Conservation (phyloP, 495 filamentous ascomycete genomes). For the Penicillium samsonianum region DNA sequence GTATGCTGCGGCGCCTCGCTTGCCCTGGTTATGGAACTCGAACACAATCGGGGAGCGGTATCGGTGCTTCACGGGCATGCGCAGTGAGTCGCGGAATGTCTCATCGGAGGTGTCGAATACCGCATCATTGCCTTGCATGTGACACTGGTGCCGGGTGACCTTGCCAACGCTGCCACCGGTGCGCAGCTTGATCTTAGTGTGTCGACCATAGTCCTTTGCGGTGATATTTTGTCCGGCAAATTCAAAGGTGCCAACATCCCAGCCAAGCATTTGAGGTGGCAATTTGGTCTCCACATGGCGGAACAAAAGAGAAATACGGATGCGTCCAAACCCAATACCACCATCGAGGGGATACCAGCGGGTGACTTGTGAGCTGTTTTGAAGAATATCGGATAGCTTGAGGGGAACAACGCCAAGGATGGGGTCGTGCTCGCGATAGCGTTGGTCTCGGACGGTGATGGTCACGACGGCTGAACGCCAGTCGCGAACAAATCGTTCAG, state of each 20-base stretch:
- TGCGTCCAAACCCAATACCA: constrained; percentile 77
- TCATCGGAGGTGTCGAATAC: constrained; percentile 67
- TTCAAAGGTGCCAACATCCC: constrained; percentile 92
- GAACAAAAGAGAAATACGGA: constrained; percentile 88
- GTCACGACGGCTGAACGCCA: constrained; percentile 88
- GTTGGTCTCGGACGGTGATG: constrained; percentile 80
- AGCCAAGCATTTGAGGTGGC: constrained; percentile 79
- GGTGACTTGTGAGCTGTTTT: constrained; percentile 79
- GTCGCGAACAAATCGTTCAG: constrained; percentile 91
- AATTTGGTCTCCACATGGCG: constrained; percentile 81
- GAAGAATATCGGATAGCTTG: constrained; percentile 81
- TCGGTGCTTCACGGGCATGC: constrained; percentile 83
- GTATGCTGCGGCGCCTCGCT: constrained; percentile 70
- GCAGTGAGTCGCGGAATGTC: constrained; percentile 57
- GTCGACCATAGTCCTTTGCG: constrained; percentile 56
- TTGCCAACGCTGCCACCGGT: constrained; percentile 83
- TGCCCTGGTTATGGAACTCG: constrained; percentile 71
- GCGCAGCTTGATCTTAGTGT: constrained; percentile 68
- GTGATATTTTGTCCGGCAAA: constrained; percentile 69
- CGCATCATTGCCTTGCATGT: constrained; percentile 60
- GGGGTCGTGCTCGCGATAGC: constrained; percentile 90
- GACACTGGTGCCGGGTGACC: constrained; percentile 58
- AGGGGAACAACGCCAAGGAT: constrained; percentile 89
- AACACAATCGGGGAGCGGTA: constrained; percentile 88
- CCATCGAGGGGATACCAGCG: constrained; percentile 69